phyloP scores from a whole-genome alignment of 2,329 filamentous ascomycete species.

The Atkinsonella texensis region DNA sequence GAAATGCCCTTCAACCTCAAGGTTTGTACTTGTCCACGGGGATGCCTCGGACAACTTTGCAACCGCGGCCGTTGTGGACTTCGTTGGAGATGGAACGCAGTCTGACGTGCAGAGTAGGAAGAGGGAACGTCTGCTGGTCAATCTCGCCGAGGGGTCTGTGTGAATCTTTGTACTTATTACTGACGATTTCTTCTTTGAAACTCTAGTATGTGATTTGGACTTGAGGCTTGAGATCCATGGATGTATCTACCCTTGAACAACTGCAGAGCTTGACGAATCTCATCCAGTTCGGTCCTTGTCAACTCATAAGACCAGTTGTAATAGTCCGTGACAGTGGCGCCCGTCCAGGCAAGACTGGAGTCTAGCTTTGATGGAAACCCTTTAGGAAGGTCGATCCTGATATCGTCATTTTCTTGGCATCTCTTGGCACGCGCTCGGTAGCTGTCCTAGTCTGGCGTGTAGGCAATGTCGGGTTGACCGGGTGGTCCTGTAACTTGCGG shows the following conservation, averaged over 20 bases:
- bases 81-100: conserved; percentile 41
- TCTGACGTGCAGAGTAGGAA: conserved; percentile 36
- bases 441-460: conserved; percentile 40
- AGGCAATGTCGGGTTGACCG: conserved; percentile 46
- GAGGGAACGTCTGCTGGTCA: conserved; percentile 38
- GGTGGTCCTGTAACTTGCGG: conserved; percentile 16
- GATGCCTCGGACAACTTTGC: conserved; percentile 48
- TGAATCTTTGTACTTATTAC: conserved; percentile 17
- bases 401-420: conserved; percentile 27
- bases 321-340: conserved; percentile 29
- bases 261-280: conserved; percentile 31
- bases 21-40: conserved; percentile 38
- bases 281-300: conserved; percentile 31
- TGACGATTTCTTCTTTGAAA: neutral
- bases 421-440: conserved; percentile 38
- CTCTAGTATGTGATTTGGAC: neutral
- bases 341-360: conserved; percentile 46
- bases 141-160: conserved; percentile 25
- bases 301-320: conserved; percentile 44
- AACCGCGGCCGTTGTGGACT: conserved; percentile 45
- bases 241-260: conserved; percentile 27
- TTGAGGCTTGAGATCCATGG: too few relatives aligned
- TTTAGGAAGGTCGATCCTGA: conserved; percentile 29
- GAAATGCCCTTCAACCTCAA: too few relatives aligned
- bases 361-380: conserved; percentile 38